phyloP scores from a whole-genome alignment of 805 yeast genomes.

The Lipomyces yamanashiensis region DNA sequence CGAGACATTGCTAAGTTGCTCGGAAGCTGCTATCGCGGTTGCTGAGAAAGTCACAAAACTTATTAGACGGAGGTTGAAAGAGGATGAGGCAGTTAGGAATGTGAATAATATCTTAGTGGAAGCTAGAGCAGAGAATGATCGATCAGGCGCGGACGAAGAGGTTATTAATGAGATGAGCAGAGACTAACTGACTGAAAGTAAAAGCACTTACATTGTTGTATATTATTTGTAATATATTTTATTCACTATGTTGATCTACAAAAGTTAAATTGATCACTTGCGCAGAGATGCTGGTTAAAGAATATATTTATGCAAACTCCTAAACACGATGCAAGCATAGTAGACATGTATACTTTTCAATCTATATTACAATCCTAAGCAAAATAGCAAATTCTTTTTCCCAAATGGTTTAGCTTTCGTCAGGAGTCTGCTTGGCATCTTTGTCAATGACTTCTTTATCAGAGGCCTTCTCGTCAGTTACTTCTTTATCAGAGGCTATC shows the following conservation, averaged over 20 bases:
- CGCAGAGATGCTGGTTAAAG: background rate
- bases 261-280: background rate
- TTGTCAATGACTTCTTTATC: too few species aligned
- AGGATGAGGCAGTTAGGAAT: conserved; percentile 55
- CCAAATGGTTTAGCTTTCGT: too few species aligned
- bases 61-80: conserved; percentile 60
- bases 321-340: too few species aligned
- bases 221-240: background rate
- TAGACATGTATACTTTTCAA: too few species aligned
- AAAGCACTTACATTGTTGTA: background rate
- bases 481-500: too few species aligned
- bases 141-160: conserved; percentile 12
- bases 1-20: conserved; percentile 65
- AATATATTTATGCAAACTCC: too few species aligned
- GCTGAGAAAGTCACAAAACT: conserved; percentile 68
- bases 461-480: too few species aligned
- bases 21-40: conserved; percentile 64
- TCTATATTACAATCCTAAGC: too few species aligned
- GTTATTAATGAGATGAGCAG: conserved; percentile 5
- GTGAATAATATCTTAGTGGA: conserved; percentile 27
- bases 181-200: background rate
- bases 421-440: too few species aligned
- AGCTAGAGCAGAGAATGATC: conserved; percentile 33
- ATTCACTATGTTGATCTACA: too few species aligned
- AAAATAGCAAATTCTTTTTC: too few species aligned